Base-by-base conservation (phyloP, 768 basidiomycete genomes). In the Macrolepiota albuminosa region DNA sequence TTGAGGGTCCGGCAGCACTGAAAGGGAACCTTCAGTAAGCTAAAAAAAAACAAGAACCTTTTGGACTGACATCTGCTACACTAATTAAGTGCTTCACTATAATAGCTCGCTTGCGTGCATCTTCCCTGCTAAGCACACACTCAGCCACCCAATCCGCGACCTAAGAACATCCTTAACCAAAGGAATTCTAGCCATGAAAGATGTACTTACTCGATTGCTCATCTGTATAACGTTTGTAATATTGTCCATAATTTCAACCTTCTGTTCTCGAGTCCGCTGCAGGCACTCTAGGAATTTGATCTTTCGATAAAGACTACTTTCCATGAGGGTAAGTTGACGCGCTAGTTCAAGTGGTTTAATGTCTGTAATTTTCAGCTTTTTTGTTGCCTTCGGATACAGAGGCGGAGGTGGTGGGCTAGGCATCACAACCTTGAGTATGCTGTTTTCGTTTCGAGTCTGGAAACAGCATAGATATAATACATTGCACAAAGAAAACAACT, bases 131-230 rank as follows among this genome's bases (percentile, higher is more conserved):
- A 33, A 96, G 80, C 21, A 97, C 84, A 2, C 86, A 80, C 63
- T 93, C 89, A 2, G 90, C 89, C 13, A 97, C 93, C 95, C 94
- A 97, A 65, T 90, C 85, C 8, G 94, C 93, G 69, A 96, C 89
- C 94, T 95, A 65, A 4, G 60, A 61, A 40, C 52, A 40, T 16
- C n/a, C 29, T 33, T 42, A 3, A 55, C 8, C 33, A 46, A 24
- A 11, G 46, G 31, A 42, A 9, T 24, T 18, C 24, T 39, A 48
- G 14, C 13, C 21, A 14, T 33, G 10, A 16, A 24, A 3, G 36
- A 40, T 39, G 21, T 37, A 73, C 84, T 7, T 63, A 93, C 91
- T 70, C 88, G 81, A 69, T 97, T 97, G 59, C 89, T 92, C 24
- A 91, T 89, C 67, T 89, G 86, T 63, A 97, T 97, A 59, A 95